Evolutionary conservation across 2,329 filamentous ascomycete species (phyloP), one percentile per base, ranked within the genome.

Genomic region (Epichloe sibirici): DNA sequence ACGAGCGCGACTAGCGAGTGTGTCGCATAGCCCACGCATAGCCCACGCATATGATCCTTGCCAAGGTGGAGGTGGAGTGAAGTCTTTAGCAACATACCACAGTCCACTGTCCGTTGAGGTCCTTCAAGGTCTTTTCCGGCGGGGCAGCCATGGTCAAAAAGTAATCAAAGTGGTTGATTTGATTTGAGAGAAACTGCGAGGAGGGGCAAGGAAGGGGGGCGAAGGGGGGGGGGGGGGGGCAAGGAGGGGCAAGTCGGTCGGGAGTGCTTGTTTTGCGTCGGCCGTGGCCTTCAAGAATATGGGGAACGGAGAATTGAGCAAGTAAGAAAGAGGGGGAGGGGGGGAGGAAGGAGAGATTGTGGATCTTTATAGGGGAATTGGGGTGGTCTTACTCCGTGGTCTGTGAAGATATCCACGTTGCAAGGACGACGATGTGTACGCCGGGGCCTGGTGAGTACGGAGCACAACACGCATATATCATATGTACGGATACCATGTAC

Each of bases 91-190:
- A 15, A 64, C 77, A 60, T 73, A 88, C 85, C 77, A 90, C 78
- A 54, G 74, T 66, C 77, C 83, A 90, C 63, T 76, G 79, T 57
- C 86, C 87, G 61, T 69, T 81, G 60, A 90, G 76, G 71, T 88
- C 76, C 57, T 77, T 76, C 60, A 83, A 76, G 48, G 77, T 87
- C 72, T 84, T 80, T 56, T 76, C 74, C 50, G 77, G 67, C 52
- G 87, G 86, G 56, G 85, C 84, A 58, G 86, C 85, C 86, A 90
- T 90, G 62, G 54, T 56, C 39, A 50, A 56, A 43, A 23, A 43
- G 17, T 17, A 11, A 17, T 11, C 15, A 11, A 43, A 12, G n/a
- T 17, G 7, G 40, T 8, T 23, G n/a, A 23, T 17, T 40, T 40
- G 11, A 17, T 5, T 5, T n/a, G 4, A 15, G 23, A 9, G 13